Conservation (phyloP, 1,139 yeast genomes). For the Protomyces arabidopsidicola region DNA sequence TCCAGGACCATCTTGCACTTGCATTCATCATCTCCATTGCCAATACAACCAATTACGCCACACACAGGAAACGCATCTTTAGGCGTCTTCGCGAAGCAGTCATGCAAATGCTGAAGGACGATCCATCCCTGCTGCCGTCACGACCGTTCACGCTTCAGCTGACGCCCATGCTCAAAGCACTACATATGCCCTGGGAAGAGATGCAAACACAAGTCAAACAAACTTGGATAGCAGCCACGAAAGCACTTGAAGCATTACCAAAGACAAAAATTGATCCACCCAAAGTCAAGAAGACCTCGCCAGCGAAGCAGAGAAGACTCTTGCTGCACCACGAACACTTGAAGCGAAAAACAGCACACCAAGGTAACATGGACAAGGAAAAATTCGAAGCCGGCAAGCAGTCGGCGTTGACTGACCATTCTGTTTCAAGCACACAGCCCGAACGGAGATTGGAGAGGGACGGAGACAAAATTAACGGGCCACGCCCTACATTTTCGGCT, state of each 20-base stretch:
- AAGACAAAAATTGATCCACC: background rate
- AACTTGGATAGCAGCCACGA: background rate
- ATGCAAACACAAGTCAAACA: background rate
- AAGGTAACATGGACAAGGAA: background rate
- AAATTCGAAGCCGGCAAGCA: too few relatives aligned
- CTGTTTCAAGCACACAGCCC: background rate
- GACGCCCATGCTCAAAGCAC: background rate
- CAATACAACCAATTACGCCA: background rate
- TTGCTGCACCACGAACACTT: background rate
- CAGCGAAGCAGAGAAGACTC: background rate
- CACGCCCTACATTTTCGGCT: background rate
- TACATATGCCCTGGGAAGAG: background rate
- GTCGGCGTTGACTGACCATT: too few relatives aligned
- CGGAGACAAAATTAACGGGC: background rate
- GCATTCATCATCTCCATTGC: background rate
- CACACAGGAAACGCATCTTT: background rate
- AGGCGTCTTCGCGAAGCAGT: background rate
- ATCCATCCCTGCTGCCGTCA: background rate
- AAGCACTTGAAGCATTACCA: background rate
- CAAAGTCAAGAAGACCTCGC: background rate
- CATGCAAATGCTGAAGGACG: background rate
- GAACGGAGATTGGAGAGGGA: background rate
- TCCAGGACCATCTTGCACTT: background rate
- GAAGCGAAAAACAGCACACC: background rate
- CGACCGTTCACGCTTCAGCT: background rate